Conservation (phyloP, 768 basidiomycete genomes). For the Phlebiopsis flavidoalba region DNA sequence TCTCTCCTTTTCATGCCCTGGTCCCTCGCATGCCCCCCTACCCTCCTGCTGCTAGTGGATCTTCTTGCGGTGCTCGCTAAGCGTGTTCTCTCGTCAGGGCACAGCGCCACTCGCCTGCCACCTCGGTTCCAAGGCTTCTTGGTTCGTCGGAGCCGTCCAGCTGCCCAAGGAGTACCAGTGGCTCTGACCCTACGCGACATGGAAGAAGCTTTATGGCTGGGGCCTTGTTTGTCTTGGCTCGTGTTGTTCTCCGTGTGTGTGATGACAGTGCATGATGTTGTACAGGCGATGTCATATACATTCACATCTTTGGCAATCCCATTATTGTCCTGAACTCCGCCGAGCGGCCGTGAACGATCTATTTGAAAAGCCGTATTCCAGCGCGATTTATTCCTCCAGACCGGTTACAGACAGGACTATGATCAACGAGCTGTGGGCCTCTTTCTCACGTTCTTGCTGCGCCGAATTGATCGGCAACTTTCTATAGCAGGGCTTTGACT, state of each 20-base stretch:
- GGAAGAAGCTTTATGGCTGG: slow-evolving; percentile 40
- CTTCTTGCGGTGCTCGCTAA: neutral
- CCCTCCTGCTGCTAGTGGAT: neutral
- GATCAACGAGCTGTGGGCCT: slow-evolving; percentile 14
- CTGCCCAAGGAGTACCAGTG: slow-evolving; percentile 37
- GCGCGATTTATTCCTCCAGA: slow-evolving; percentile 35
- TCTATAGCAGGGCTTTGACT: slow-evolving; percentile 9
- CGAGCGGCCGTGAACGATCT: slow-evolving; percentile 36
- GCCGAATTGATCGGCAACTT: neutral
- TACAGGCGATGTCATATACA: slow-evolving; percentile 42
- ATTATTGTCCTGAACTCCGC: slow-evolving; percentile 43
- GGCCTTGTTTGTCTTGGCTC: slow-evolving; percentile 1
- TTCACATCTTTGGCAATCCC: slow-evolving; percentile 40
- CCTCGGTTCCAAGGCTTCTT: slow-evolving; percentile 39
- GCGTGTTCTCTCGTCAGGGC: neutral
- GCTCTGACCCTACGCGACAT: slow-evolving; percentile 40
- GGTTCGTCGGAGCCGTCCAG: slow-evolving; percentile 28
- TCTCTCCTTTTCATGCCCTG: neutral
- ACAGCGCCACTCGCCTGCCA: slow-evolving; percentile 20
- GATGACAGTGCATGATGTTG: neutral
- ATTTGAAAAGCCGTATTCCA: slow-evolving; percentile 41
- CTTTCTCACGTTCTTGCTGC: neutral
- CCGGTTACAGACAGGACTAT: slow-evolving; percentile 10
- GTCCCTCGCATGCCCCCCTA: neutral
- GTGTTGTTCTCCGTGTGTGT: neutral